These are phyloP conservation scores for Colletotrichum lentis DNA, from an alignment of 2,329 filamentous ascomycete species.

Conservation along the genomic window DNA sequence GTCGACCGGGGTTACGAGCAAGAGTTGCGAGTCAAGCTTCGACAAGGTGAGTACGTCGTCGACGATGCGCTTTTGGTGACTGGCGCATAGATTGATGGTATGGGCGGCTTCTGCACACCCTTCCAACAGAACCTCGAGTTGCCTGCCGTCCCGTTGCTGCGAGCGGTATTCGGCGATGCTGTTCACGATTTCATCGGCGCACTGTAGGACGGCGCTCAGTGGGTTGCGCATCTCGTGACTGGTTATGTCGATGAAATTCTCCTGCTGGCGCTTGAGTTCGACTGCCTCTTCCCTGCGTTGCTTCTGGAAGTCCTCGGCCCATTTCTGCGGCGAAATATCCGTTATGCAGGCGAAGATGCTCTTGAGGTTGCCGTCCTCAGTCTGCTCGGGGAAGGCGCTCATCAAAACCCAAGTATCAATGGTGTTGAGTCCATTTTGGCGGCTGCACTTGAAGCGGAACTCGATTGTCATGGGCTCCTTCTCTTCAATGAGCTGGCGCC, in stretches of 20 bases:
- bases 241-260: slow-evolving; percentile 78
- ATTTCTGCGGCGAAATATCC: slow-evolving; percentile 86
- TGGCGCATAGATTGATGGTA: slow-evolving; percentile 81
- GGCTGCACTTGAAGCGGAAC: slow-evolving; percentile 77
- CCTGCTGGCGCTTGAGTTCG: slow-evolving; percentile 76
- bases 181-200: slow-evolving; percentile 74
- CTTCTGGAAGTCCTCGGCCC: slow-evolving; percentile 82
- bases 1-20: slow-evolving; percentile 75
- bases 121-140: slow-evolving; percentile 60
- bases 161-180: slow-evolving; percentile 56
- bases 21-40: slow-evolving; percentile 74
- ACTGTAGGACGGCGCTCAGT: slow-evolving; percentile 77
- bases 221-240: slow-evolving; percentile 82
- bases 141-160: slow-evolving; percentile 44
- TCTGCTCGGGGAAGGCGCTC: slow-evolving; percentile 77
- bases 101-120: slow-evolving; percentile 77
- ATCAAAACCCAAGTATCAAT: slow-evolving; percentile 80
- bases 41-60: slow-evolving; percentile 73
- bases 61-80: slow-evolving; percentile 78
- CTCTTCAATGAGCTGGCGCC: slow-evolving; percentile 68
- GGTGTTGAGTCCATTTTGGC: slow-evolving; percentile 66
- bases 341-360: slow-evolving; percentile 83
- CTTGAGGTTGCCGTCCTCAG: slow-evolving; percentile 70
- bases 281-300: slow-evolving; percentile 81
- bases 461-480: slow-evolving; percentile 73